Percentiles rank a stretch among this genome's conserved stretches.
Conservation (phyloP, 2,329 filamentous ascomycete genomes). For the Apiospora saccharicola region DNA sequence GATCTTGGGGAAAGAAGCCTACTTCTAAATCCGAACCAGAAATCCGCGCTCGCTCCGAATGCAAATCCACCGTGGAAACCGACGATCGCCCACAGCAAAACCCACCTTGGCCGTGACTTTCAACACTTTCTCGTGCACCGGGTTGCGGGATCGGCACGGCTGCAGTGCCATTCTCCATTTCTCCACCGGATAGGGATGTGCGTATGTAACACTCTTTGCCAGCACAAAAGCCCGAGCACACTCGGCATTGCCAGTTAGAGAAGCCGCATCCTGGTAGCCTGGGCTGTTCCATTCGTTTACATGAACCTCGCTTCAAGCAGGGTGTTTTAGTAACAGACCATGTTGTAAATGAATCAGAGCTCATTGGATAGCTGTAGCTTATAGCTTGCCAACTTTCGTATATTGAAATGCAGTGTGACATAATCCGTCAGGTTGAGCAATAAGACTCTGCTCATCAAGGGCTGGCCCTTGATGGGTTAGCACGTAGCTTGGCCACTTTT, state of each 20-base stretch:
- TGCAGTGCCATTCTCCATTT: neutral
- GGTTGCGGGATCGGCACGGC: conserved; percentile 11
- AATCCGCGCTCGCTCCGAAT: neutral
- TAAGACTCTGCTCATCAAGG: neutral
- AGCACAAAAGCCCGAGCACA: neutral
- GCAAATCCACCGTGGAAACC: conserved; percentile 1
- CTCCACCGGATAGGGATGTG: neutral
- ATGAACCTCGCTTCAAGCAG: neutral
- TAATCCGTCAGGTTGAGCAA: neutral
- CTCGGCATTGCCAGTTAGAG: neutral
- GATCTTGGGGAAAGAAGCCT: neutral
- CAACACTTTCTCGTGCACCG: neutral
- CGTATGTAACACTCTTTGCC: neutral
- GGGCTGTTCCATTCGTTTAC: neutral
- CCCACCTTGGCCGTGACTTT: neutral
- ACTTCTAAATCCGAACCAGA: conserved; percentile 2
- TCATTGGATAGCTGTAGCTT: neutral
- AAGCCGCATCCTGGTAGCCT: neutral
- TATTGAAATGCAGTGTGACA: neutral
- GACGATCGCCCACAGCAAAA: neutral
- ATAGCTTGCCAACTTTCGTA: neutral
- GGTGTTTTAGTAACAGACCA: neutral
- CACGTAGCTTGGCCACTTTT: neutral
- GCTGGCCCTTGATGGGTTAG: neutral
- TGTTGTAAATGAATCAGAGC: neutral